phyloP scores from a whole-genome alignment of 2,329 filamentous ascomycete species.

The Aschersonia sp. region DNA sequence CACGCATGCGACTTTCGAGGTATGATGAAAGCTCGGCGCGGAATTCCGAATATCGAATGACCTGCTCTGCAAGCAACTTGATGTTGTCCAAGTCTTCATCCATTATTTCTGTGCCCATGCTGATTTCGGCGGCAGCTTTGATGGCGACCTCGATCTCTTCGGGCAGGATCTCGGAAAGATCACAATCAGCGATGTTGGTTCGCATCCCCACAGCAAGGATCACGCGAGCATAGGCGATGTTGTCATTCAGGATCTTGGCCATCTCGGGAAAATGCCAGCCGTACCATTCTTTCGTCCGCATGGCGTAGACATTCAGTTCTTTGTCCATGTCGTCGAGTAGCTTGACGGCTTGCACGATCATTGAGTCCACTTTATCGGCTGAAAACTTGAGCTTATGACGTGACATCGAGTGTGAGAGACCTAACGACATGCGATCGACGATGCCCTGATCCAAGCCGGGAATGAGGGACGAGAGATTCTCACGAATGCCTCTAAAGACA shows the following conservation, averaged over 20 bases:
- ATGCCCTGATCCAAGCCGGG: conserved; percentile 75
- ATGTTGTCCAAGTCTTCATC: conserved; percentile 90
- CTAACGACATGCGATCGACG: conserved; percentile 86
- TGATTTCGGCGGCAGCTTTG: conserved; percentile 89
- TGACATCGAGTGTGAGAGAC: conserved; percentile 92
- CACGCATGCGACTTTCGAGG: conserved; percentile 85
- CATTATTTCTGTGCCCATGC: conserved; percentile 96
- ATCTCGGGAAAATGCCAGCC: conserved; percentile 99
- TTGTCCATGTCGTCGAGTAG: conserved; percentile 95
- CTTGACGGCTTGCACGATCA: conserved; percentile 96
- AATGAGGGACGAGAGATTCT: conserved; percentile 79
- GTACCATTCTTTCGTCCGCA: conserved; percentile 99
- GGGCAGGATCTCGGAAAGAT: conserved; percentile 81
- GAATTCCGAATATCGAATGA: conserved; percentile 84
- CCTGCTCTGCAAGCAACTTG: conserved; percentile 79
- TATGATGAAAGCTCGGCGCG: conserved; percentile 79
- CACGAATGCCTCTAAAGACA: conserved; percentile 86
- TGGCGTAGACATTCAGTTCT: conserved; percentile 96
- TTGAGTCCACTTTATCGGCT: conserved; percentile 95
- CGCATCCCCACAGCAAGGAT: conserved; percentile 85
- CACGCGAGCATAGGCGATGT: conserved; percentile 81
- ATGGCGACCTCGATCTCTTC: conserved; percentile 88
- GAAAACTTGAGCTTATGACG: conserved; percentile 98
- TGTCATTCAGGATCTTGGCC: conserved; percentile 94
- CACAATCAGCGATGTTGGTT: conserved; percentile 57